Evolutionary conservation across 1,139 yeast species (phyloP), one percentile per base, ranked within the genome.

Genomic region (Suhomyces terraborum): DNA sequence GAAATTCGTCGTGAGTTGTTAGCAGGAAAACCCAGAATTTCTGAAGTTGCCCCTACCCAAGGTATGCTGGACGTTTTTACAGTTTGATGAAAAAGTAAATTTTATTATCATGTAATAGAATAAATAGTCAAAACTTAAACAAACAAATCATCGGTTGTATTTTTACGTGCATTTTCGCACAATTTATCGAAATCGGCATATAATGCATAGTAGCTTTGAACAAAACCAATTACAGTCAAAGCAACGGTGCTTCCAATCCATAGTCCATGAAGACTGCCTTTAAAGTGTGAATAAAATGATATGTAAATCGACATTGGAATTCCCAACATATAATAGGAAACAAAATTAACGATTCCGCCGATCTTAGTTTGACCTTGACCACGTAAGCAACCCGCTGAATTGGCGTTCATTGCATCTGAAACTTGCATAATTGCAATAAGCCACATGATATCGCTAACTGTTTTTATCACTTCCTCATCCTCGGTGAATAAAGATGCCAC

Each of bases 1-100:
- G 98, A 91, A 61, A 88, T 93, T 43, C 80, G 98, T 66, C 81
- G 98, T 56, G 98, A 94, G 61, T 73, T 93, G 50, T 67, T 87
- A 50, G 95, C 96, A 21, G 98, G 98, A 42, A 69, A 60, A 35
- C 70, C 77, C 40, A 66, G 78, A 69, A 49, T 73, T 32, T 54
- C 62, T 13, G 53, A 54, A 10, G 24, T 6, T 28, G 54, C 54
- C 2, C 59, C 62, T 39, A 73, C 68, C 40, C 66, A 69, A 6
- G 52, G 58, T 9, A 70, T 71, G 75, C 59, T 61, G 24, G 69
- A 69, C 53, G 74, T 73, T 16, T 69, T 69, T 49, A 68, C 55
- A 49, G 14, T 22, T 14, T 21, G 21, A 20, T 28, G 31, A 22
- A 40, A 38, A 37, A 21, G 32, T 28, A 31, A 14, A 23, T 32